These are phyloP conservation scores for Adansonia grandidieri DNA, from an alignment of 441 rosid genomes.

Conservation along the genomic window DNA sequence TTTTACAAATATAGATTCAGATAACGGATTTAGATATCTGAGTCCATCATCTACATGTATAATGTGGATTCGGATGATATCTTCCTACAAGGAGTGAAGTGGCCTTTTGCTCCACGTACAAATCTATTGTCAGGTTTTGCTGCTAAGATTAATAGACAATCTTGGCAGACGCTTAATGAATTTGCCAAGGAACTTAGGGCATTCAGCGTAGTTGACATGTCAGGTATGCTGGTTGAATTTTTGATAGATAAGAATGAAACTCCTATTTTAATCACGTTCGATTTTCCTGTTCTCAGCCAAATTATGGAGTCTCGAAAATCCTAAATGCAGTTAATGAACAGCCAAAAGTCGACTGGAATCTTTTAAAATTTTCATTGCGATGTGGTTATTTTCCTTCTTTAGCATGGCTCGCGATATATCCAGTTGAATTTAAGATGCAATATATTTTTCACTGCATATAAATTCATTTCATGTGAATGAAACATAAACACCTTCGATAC, in stretches of 20 bases:
- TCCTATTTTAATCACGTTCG: background rate
- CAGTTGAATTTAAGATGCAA: conserved; percentile 2
- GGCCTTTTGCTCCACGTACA: conserved; percentile 72
- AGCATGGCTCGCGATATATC: background rate
- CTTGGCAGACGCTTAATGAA: conserved; percentile 81
- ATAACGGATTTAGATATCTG: too few species aligned
- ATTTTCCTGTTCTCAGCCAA: background rate
- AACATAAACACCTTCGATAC: conserved; percentile 14
- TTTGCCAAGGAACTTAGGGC: conserved; percentile 78
- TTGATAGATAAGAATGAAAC: background rate
- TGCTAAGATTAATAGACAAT: conserved; percentile 69
- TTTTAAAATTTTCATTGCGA: background rate
- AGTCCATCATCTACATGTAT: too few species aligned
- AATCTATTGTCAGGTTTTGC: conserved; percentile 70
- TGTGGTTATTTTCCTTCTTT: background rate
- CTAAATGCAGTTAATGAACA: background rate
- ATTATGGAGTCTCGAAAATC: background rate
- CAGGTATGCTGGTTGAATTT: conserved; percentile 57
- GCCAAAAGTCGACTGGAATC: background rate
- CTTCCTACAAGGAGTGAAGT: conserved; percentile 56
- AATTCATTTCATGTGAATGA: conserved; percentile 11
- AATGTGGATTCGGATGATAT: too few species aligned
- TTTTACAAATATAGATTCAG: too few species aligned
- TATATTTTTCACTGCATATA: conserved; percentile 12
- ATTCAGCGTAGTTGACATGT: conserved; percentile 83